Conservation (phyloP, 108 stramenopile species). For the Pseudonitzschia pungens region DNA sequence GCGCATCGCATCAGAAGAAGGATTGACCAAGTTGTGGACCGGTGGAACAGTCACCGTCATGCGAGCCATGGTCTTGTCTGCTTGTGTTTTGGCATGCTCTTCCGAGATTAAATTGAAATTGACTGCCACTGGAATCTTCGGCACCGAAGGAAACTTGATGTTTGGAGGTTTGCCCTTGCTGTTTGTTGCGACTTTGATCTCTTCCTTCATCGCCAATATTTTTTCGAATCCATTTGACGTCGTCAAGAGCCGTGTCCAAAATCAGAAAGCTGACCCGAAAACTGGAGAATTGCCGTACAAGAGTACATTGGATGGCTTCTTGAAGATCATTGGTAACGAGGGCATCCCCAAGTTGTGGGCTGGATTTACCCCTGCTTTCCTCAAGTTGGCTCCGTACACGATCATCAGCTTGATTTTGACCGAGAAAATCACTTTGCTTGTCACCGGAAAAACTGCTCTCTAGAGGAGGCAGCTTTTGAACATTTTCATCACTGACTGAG, state of each 20-base stretch:
- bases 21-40: conserved; percentile 48
- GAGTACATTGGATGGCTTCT: conserved; percentile 61
- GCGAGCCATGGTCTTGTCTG: conserved; percentile 60
- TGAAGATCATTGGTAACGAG: conserved; percentile 49
- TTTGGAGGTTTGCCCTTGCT: conserved; percentile 58
- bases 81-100: conserved; percentile 63
- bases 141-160: conserved; percentile 46
- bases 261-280: conserved; percentile 28
- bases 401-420: conserved; percentile 65
- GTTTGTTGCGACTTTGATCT: conserved; percentile 60
- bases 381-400: conserved; percentile 79
- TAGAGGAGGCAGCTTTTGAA: background rate
- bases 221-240: conserved; percentile 78
- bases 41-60: conserved; percentile 69
- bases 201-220: conserved; percentile 65
- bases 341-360: conserved; percentile 57
- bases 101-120: conserved; percentile 60
- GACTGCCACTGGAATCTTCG: conserved; percentile 48
- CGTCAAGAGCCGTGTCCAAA: conserved; percentile 67
- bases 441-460: conserved; percentile 50
- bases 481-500: too few species aligned
- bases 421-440: conserved; percentile 60
- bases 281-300: conserved; percentile 41
- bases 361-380: conserved; percentile 70
- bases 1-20: conserved; percentile 66